Evolutionary conservation across 2,329 filamentous ascomycete species (phyloP).

Genomic region (Talaromyces sp.): DNA sequence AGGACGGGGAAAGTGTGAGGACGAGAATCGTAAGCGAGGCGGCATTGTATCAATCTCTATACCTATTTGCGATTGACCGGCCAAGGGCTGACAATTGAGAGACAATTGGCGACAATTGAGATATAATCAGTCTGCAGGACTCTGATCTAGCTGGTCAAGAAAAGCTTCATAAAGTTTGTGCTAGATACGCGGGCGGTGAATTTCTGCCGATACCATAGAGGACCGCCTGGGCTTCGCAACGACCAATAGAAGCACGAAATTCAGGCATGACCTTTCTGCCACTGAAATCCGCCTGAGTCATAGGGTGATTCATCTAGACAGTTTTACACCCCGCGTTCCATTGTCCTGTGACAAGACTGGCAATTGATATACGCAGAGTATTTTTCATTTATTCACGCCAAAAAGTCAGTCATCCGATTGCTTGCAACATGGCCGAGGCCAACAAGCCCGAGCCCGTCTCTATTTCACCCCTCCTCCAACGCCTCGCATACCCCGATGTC

Average conservation of each 20-base stretch:
- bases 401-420: not conserved
- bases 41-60: constrained; percentile 52
- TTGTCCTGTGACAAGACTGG: not conserved
- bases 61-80: not conserved
- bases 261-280: constrained; percentile 10
- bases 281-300: constrained; percentile 18
- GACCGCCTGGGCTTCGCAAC: not conserved
- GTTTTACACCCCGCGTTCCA: not conserved
- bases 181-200: constrained; percentile 21
- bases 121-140: not conserved
- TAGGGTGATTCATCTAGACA: constrained; percentile 4
- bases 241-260: not conserved
- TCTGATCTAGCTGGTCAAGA: constrained; percentile 1
- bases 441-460: constrained; percentile 39
- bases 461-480: constrained; percentile 48
- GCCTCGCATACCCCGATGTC: constrained; percentile 42
- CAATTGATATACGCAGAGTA: not conserved
- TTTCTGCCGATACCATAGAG: constrained; percentile 22
- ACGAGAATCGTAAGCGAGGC: constrained; percentile 48
- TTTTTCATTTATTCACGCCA: not conserved
- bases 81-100: not conserved
- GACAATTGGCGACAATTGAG: not conserved
- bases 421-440: constrained; percentile 26
- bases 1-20: constrained; percentile 33
- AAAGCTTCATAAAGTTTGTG: constrained; percentile 16